Evolutionary conservation across 495 filamentous ascomycete species (phyloP), one percentile per base, ranked within the genome.

Genomic region (Podospora pseudoanserina): DNA sequence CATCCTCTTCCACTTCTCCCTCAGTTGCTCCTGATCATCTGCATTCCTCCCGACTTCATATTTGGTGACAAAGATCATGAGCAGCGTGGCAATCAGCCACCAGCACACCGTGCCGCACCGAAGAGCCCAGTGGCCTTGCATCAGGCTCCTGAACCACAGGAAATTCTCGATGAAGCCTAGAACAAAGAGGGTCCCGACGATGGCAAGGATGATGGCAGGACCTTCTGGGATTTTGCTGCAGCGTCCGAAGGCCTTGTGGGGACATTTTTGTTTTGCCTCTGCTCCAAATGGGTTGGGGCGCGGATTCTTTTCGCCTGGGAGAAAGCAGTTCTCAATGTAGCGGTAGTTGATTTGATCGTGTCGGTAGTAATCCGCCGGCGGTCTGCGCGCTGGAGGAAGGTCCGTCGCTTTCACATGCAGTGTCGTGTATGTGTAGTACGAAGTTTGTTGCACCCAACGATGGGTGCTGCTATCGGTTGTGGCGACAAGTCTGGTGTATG

Each of bases 111-210:
- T 84, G 4, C 84, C 71, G 13, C 83, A 81, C 23, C 84, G 80
- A 0, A 83, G 79, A 77, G 32, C 80, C 75, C 74, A 78, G 79
- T 30, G 20, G 20, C 84, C 84, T 0, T 77, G 75, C 83, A 86
- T 85, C 67, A 86, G 70, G 3, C 82, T 78, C 53, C 82, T 79
- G 75, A 86, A 86, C 65, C 82, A 83, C 19, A 83, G 66, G 71
- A 75, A 86, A 60, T 76, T 78, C 69, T 86, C 83, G 57, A 84
- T 54, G 68, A 86, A 80, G 30, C 84, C 84, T 15, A 81, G 70
- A 23, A 86, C 54, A 66, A 86, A 79, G 65, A 81, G 70, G 3
- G 82, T 61, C 5, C 79, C 76, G 11, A 82, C 64, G 59, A 81
- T 65, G 7, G 77, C 71, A 5, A 75, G 63, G 58, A 82, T 79